Base-by-base conservation (phyloP, 2,329 filamentous ascomycete genomes). In the Cladosporium velox region DNA sequence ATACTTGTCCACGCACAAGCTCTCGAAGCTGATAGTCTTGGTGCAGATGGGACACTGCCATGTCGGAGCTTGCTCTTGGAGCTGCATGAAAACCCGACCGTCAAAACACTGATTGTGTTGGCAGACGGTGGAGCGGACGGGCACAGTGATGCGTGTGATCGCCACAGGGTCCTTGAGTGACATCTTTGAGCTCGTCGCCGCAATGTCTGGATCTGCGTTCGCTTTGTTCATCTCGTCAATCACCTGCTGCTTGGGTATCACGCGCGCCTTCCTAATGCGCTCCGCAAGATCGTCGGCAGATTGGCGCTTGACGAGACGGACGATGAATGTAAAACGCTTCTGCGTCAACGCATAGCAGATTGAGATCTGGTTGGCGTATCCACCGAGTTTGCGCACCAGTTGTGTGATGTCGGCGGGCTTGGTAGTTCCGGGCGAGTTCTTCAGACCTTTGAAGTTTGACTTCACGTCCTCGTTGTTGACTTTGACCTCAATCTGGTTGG, bases 21-120 rank as follows among this genome's bases (percentile, higher is more conserved):
- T 88, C 60, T 94, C 90, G 77, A 92, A 99, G 0, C 89, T 87
- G 1, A 93, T 89, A 0, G 87, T 80, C 74, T 93, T 96, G 78
- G 90, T 94, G 81, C 95, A 99, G 26, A 97, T 90, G 0, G 95
- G 95, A 74, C 95, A 99, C n/a, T 88, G 84, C 95, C 95, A 99
- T 21, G 95, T 96, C 0, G 95, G 95, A 0, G 92, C 94, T 81
- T 99, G 95, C 76, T 98, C 93, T 76, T 98, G 94, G 32, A 99
- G 81, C 72, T 97, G 92, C 24, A 99, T 84, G 76, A 97, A 99
- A 1, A 92, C 96, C 3, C 88, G 90, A 3, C 91, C 94, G 77
- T 99, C 95, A 72, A 98, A 99, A 76, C 95, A 99, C 75, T 96
- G 92, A 30, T 95, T 91, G 77, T 99, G 95, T 3, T 87, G 90